Percentiles rank a stretch among this genome's conserved stretches.
These are phyloP conservation scores for Saraca asoca DNA, from an alignment of 331 rosid genomes.

Conservation along the genomic window DNA sequence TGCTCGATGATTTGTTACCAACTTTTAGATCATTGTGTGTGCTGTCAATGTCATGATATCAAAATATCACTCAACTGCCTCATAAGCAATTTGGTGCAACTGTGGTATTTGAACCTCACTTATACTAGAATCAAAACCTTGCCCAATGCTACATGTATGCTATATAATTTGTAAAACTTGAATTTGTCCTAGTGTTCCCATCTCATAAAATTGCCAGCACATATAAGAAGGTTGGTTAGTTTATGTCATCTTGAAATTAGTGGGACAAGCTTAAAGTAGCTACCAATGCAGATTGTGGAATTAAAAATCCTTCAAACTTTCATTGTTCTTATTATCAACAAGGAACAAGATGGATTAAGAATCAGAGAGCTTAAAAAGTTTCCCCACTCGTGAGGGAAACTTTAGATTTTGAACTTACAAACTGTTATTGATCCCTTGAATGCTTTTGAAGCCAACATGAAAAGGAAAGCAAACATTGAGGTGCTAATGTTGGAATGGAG, in stretches of 20 bases:
- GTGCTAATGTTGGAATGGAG: conserved; percentile 21
- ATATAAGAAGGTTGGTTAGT: neutral
- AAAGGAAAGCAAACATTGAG: neutral
- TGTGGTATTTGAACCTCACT: neutral
- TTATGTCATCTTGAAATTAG: neutral
- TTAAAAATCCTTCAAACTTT: neutral
- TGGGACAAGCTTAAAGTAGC: neutral
- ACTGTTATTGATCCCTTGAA: neutral
- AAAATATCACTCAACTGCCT: no score
- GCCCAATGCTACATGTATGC: neutral
- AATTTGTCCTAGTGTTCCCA: neutral
- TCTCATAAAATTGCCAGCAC: neutral
- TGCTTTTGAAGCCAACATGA: conserved; percentile 15
- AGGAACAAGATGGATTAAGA: no score
- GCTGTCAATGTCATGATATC: no score
- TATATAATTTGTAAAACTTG: neutral
- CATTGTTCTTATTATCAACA: neutral
- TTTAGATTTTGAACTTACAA: neutral
- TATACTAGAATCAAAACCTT: neutral
- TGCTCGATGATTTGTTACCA: neutral
- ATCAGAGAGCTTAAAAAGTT: no score
- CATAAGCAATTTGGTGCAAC: neutral
- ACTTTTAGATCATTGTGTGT: no score
- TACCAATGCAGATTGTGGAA: neutral
- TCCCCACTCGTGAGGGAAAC: no score